Conservation (phyloP, 768 basidiomycete genomes). For the Lentinula sp. region DNA sequence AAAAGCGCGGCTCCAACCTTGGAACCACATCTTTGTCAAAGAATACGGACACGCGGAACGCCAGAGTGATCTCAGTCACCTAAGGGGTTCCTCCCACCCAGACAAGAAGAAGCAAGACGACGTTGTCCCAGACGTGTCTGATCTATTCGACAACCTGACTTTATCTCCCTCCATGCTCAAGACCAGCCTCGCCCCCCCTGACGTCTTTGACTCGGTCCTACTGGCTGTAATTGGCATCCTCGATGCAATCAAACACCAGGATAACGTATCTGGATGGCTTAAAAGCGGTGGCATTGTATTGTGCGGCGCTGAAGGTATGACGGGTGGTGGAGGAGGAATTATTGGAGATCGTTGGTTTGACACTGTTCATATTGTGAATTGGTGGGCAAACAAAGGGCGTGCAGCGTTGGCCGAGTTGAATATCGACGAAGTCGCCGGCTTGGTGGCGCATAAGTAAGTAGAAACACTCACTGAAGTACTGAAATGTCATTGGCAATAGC, state of each 20-base stretch:
- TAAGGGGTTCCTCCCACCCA: neutral
- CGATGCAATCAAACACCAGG: slow-evolving; percentile 50
- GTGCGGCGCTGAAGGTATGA: neutral
- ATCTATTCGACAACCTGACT: neutral
- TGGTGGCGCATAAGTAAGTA: neutral
- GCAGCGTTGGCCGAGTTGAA: neutral
- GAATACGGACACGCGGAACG: slow-evolving; percentile 55
- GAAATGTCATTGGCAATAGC: no score
- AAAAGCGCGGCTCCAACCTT: slow-evolving; percentile 64
- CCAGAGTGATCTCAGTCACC: slow-evolving; percentile 7
- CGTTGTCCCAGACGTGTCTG: neutral
- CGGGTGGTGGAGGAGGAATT: neutral
- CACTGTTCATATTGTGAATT: neutral
- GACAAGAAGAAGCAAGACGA: neutral
- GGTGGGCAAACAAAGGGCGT: slow-evolving; percentile 1
- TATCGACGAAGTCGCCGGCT: neutral
- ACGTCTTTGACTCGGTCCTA: slow-evolving; percentile 44
- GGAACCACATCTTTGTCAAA: slow-evolving; percentile 72
- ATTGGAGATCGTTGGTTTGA: slow-evolving; percentile 3
- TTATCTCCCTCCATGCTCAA: neutral
- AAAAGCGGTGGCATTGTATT: slow-evolving; percentile 41
- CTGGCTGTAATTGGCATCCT: slow-evolving; percentile 66
- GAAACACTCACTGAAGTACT: no score
- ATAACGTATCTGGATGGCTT: slow-evolving; percentile 67
- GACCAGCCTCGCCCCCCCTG: neutral